Evolutionary conservation across 306 rosid species (phyloP).

Genomic region (Luffa aegyptiaca): DNA sequence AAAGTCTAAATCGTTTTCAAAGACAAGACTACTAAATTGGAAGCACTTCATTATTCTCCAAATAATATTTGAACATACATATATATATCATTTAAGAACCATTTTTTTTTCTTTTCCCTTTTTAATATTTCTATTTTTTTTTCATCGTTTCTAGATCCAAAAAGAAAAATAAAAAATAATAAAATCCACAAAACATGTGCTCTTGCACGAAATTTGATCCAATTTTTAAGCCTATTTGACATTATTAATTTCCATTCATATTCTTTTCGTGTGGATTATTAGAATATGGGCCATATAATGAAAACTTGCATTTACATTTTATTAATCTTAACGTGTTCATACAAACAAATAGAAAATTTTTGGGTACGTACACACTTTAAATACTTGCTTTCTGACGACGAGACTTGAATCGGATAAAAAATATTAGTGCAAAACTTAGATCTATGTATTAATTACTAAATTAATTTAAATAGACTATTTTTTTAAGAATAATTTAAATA

Average conservation of each 20-base stretch:
- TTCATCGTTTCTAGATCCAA: neutral
- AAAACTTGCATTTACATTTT: no score
- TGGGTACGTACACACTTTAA: no score
- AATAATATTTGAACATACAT: neutral
- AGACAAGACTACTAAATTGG: neutral
- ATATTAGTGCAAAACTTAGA: no score
- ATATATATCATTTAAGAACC: neutral
- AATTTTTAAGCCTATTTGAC: neutral
- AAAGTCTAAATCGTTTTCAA: neutral
- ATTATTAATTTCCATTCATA: neutral
- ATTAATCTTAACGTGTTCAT: no score
- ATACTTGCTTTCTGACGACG: no score
- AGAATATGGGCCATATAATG: neutral
- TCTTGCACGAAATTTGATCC: neutral
- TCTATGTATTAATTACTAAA: no score
- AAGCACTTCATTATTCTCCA: neutral
- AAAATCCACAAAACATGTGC: neutral
- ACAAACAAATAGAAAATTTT: no score
- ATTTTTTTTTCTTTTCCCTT: neutral
- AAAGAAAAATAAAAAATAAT: neutral
- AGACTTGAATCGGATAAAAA: no score
- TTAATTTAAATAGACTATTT: no score
- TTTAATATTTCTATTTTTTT: neutral
- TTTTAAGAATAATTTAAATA: no score
- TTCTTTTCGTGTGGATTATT: neutral